Base-by-base conservation (phyloP, 2,329 filamentous ascomycete species). In the Penicillium crustosum region DNA sequence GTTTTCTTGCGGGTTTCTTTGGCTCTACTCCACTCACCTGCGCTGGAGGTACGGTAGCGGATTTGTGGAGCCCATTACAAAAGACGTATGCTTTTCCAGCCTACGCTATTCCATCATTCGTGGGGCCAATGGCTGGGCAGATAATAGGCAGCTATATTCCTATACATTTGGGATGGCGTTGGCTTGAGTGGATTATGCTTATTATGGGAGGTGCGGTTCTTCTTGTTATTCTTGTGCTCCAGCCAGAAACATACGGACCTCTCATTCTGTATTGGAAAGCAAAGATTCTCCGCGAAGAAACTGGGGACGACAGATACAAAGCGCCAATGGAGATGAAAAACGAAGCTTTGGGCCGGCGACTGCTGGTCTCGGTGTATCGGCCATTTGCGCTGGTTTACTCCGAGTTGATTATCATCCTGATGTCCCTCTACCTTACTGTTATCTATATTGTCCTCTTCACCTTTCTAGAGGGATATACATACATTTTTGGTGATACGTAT, bases 231-330 rank as follows among this genome's bases (percentile, higher is more conserved):
- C 52, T 82, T 12, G 57, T 80, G 3, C 76, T 80, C 55, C 74
- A 80, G 27, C 81, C 80, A 0, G 81, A 83, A 66, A 83, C 81
- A 0, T 82, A 81, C 59, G 68, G 77, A 0, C 76, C 76, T 1
- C 66, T 77, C 6, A 61, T 81, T 3, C 61, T 81, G 4, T 68
- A 73, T 23, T 80, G 77, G 77, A 79, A 78, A 62, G 78, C 77
- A 6, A 57, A 61, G 15, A 68, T 73, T 17, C 68, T 79, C 0
- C 74, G 77, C 0, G 59, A 67, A 6, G 47, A 72, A 17, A 79
- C 78, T 0, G 73, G 73, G 3, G 78, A 84, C 58, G 53, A 72
- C 1, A 73, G 80, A 4, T 84, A 80, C 65, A 69, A 73, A 39
- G 78, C 81, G 0, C 57, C 55, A 1, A 47, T 66, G 47, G 75